Base-by-base conservation (phyloP, 1,284 basidiomycete species). In the Rhodotorula sp. region DNA sequence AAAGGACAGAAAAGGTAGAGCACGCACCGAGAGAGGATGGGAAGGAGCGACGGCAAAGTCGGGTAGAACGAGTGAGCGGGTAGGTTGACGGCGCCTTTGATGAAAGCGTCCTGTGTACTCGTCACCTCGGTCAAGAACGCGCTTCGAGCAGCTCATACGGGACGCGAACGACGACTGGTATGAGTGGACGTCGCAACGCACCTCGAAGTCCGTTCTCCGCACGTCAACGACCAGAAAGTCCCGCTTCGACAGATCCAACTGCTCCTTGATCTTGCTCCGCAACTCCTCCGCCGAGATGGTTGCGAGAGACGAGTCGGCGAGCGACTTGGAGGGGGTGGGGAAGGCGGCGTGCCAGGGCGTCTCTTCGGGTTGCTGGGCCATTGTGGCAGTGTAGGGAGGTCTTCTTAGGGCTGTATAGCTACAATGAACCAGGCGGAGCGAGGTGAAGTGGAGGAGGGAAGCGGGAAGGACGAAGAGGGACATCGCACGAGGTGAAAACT, bases 61-160 rank as follows among this genome's bases (percentile, higher is more conserved):
- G 75, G 77, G 44, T 79, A 78, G 55, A 81, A 74, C 4, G 80
- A 77, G 37, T 81, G 80, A 1, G 80, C 78, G 5, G 80, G 80
- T 0, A 81, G 73, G 63, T 81, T 81, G 68, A 81, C 73, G 0
- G 80, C 80, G 18, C 75, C 77, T 5, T 72, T 74, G 44, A 81
- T 78, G 56, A 79, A 77, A 37, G 50, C 66, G 37, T 51, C 73
- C 77, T 52, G 56, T 16, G 3, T 4, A 13, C 18, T 11, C 37
- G 24, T 24, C 11, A 44, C 6, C 34, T 34, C 34, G 10, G 34
- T 34, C 34, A 34, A 34, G 6, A 34, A 34, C 10, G 34, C 34
- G 34, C 34, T 34, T 34, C 34, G 34, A 34, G 34, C 34, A 10
- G 34, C 34, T 34, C 34, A 34, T 34, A 34, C 34, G 34, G 34